Evolutionary conservation across 2,329 filamentous ascomycete species (phyloP).

Genomic region (Colletotrichum truncatum): DNA sequence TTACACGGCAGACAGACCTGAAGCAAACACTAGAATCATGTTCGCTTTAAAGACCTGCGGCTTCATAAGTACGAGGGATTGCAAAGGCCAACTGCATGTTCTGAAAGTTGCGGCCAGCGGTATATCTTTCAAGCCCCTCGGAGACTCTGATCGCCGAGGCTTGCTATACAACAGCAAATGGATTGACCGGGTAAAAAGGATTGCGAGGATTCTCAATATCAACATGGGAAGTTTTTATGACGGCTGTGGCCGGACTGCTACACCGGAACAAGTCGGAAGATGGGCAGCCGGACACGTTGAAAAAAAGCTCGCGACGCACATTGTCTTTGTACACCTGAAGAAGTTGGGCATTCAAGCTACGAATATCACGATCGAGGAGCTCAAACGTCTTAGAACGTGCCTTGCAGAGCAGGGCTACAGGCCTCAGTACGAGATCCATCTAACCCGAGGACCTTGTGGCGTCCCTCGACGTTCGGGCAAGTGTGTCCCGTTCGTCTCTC

Average conservation of each 20-base stretch:
- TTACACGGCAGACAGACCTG: too few species aligned
- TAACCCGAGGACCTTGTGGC: not conserved
- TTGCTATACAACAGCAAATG: constrained; percentile 41
- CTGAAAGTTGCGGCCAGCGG: not conserved
- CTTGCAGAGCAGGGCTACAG: not conserved
- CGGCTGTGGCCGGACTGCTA: not conserved
- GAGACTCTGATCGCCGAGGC: not conserved
- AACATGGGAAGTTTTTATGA: constrained; percentile 42
- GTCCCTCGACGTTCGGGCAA: not conserved
- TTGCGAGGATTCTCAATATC: constrained; percentile 41
- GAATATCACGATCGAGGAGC: not conserved
- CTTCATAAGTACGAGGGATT: too few species aligned
- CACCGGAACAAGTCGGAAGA: not conserved
- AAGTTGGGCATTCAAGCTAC: not conserved
- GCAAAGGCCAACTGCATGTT: too few species aligned
- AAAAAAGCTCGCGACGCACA: constrained; percentile 48
- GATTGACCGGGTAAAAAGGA: constrained; percentile 38
- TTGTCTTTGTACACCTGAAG: constrained; percentile 38
- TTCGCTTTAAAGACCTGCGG: too few species aligned
- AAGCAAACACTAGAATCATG: too few species aligned
- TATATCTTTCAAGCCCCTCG: too few species aligned
- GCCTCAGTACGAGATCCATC: not conserved
- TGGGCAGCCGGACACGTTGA: constrained; percentile 47
- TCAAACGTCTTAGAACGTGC: not conserved
- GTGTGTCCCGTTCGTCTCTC: not conserved